Base-by-base conservation (phyloP, 208 protist species). In the Crithidia sp. region DNA sequence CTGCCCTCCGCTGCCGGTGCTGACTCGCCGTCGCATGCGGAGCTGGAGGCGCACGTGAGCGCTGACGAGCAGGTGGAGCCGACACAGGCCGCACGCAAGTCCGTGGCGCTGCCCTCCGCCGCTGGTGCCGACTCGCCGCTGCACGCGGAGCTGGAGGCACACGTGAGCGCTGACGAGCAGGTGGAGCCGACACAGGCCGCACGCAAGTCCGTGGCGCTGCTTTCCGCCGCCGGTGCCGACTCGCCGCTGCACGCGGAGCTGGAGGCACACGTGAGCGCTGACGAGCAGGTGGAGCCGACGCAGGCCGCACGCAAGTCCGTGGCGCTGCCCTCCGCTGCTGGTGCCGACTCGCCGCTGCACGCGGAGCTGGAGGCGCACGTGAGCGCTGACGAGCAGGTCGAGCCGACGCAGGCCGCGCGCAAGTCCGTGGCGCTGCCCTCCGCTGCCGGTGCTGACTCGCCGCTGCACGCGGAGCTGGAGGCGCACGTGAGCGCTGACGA, bases 11-110 rank as follows among this genome's bases (percentile, higher is more conserved):
- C 28, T 4, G 36, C 8, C 8, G 39, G 52, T 14, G 14, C 45
- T 0, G 39, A 19, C 59, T 10, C 41, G 41, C 39, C 59, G 40
- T 44, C 0, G 17, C 28, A 64, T 44, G 5, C 39, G 36, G 12
- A 44, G 59, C 59, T 44, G 59, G 59, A 37, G 59, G 59, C 59
- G 59, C 59, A 53, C 43, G 9, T 61, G 67, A 55, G n/a, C 6
- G 19, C 39, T 16, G 60, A 10, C 6, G 45, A 52, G 37, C 37
- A 41, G 7, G 39, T 16, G 17, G 39, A 45, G 37, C 37, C 12
- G 12, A 49, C 45, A 2, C 10, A 58, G 7, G 28, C 28, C 12
- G 16, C 7, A 9, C 17, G 54, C 8, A 58, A 58, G 17, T 17
- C 12, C 16, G 54, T 58, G 6, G 54, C 28, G 28, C 28, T 28